phyloP scores from a whole-genome alignment of 441 rosid genomes.

The Euphorbia celastroides region DNA sequence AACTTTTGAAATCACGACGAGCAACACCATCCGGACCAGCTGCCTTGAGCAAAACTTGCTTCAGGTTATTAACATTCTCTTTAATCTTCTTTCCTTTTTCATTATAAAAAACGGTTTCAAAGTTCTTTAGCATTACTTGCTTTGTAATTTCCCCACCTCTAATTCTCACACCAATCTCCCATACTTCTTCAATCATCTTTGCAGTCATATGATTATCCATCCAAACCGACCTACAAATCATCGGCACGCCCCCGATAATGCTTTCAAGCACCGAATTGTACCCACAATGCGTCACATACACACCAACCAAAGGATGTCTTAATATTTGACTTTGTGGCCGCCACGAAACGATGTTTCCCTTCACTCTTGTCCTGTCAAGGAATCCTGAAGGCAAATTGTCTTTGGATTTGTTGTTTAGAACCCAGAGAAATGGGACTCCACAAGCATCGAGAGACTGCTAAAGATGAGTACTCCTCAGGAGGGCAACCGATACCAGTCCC shows the following conservation, averaged over 20 bases:
- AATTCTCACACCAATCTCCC: constrained; percentile 13
- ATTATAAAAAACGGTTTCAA: neutral
- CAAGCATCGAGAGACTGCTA: constrained; percentile 10
- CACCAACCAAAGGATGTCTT: constrained; percentile 5
- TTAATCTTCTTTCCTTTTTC: constrained; percentile 13
- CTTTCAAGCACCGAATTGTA: constrained; percentile 6
- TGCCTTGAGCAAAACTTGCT: neutral
- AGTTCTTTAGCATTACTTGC: neutral
- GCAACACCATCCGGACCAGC: neutral
- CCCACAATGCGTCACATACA: constrained; percentile 4
- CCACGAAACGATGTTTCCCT: constrained; percentile 14
- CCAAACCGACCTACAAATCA: constrained; percentile 9
- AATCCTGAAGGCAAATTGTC: constrained; percentile 2
- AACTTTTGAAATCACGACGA: constrained; percentile 1
- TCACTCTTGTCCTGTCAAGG: constrained; percentile 6
- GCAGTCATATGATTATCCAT: constrained; percentile 6
- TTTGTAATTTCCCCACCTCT: constrained; percentile 10
- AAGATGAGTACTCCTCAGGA: neutral
- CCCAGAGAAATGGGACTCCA: constrained; percentile 7
- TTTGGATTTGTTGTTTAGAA: neutral
- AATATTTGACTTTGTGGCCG: neutral
- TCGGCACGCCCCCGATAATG: neutral
- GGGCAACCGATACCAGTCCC: neutral
- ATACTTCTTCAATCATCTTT: neutral
- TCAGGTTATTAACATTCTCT: neutral